A percentile compares a stretch with the other conserved stretches of the same genome.
phyloP scores from a whole-genome alignment of 2,329 filamentous ascomycete genomes.

The Aspergillus sp. region DNA sequence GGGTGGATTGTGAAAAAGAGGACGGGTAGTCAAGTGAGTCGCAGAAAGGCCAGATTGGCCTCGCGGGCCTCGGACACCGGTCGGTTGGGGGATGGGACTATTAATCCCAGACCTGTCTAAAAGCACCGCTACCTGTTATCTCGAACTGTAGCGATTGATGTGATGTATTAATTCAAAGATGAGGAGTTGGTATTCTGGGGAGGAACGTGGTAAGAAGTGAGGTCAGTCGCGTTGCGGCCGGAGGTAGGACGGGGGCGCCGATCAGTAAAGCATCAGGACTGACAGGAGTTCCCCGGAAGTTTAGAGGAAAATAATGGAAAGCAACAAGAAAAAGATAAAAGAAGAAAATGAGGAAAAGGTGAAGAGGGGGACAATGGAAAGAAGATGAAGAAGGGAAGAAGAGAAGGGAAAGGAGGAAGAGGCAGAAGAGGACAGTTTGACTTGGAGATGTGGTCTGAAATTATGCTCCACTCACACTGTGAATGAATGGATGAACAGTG shows the following conservation, averaged over 20 bases:
- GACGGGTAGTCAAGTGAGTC: not conserved
- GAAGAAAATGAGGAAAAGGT: not conserved
- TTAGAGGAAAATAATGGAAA: not conserved
- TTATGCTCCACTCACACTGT: conserved; percentile 3
- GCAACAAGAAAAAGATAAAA: not conserved
- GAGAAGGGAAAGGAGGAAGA: not conserved
- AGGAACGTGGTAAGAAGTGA: not conserved
- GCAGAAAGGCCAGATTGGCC: not conserved
- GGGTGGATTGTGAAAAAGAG: not conserved
- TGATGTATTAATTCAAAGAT: not conserved
- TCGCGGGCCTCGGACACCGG: not conserved
- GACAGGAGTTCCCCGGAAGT: not conserved
- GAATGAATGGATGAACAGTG: too few relatives aligned
- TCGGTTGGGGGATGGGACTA: not conserved
- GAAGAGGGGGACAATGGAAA: not conserved
- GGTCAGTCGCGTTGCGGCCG: not conserved
- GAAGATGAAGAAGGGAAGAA: conserved; percentile 3
- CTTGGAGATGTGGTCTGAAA: conserved; percentile 5
- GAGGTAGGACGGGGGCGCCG: not conserved
- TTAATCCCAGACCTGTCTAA: not conserved
- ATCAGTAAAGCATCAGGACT: not conserved
- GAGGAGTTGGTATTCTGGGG: not conserved
- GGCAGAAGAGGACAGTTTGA: conserved; percentile 14
- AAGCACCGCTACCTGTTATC: not conserved
- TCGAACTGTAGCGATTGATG: not conserved